Percentiles rank a stretch among this genome's conserved stretches.
Evolutionary conservation across 441 rosid genomes (phyloP).

Genomic region (Populus trichocarpa): DNA sequence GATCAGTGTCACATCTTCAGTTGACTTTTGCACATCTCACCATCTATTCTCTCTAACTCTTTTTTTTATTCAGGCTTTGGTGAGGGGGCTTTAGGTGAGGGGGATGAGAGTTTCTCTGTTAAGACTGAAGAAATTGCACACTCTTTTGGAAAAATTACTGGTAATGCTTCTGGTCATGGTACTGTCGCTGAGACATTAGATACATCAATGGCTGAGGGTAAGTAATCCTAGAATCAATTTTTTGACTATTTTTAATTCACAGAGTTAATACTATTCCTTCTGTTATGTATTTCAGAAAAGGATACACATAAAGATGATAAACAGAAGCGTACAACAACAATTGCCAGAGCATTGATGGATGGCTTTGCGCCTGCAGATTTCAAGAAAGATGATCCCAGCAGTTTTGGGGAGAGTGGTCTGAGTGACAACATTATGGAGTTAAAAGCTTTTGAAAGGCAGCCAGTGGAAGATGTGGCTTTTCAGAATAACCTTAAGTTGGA

Average conservation of each 20-base stretch:
- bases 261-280: not conserved
- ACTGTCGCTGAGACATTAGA: constrained; percentile 9
- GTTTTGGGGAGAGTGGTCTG: not conserved
- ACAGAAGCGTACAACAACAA: not conserved
- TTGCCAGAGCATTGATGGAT: not conserved
- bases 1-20: not conserved
- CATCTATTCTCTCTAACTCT: not conserved
- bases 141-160: constrained; percentile 12
- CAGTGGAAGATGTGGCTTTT: constrained; percentile 6
- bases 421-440: constrained; percentile 2
- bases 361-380: not conserved
- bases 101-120: not conserved
- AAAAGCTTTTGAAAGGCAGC: constrained; percentile 13
- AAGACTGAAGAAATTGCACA: not conserved
- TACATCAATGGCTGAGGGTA: constrained; percentile 6
- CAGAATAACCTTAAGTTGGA: constrained; percentile 4
- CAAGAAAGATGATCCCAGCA: constrained; percentile 6
- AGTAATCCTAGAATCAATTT: not conserved
- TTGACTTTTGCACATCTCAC: not conserved
- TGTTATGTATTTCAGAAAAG: constrained; percentile 15
- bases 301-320: constrained; percentile 1
- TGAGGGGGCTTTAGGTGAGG: constrained; percentile 4
- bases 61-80: constrained; percentile 3
- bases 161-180: constrained; percentile 31
- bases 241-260: not conserved